Percentiles rank a stretch among this genome's conserved stretches.
These are phyloP conservation scores for Exophiala spinifera DNA, from an alignment of 2,329 filamentous ascomycete species.

Conservation along the genomic window DNA sequence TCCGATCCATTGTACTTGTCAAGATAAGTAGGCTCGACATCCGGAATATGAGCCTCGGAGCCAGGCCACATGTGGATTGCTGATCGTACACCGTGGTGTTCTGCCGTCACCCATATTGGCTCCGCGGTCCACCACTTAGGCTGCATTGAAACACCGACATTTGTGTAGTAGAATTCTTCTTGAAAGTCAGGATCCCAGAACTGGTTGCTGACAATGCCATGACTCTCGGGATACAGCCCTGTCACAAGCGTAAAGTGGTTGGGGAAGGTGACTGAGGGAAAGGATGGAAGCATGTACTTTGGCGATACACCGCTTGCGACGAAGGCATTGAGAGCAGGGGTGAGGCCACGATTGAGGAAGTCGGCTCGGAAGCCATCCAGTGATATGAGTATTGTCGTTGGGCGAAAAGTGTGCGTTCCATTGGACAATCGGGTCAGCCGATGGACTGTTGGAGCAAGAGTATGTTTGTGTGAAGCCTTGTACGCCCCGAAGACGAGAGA, in stretches of 20 bases:
- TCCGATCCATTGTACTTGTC: slow-evolving; percentile 84
- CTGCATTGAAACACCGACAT: slow-evolving; percentile 61
- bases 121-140: slow-evolving; percentile 94
- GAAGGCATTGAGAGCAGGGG: slow-evolving; percentile 75
- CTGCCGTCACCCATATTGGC: slow-evolving; percentile 90
- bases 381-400: slow-evolving; percentile 90
- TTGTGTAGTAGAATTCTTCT: slow-evolving; percentile 75
- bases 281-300: slow-evolving; percentile 87
- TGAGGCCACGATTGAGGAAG: slow-evolving; percentile 79
- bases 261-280: slow-evolving; percentile 94
- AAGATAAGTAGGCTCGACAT: slow-evolving; percentile 72
- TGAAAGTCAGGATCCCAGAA: slow-evolving; percentile 82
- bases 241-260: slow-evolving; percentile 94
- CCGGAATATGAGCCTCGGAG: slow-evolving; percentile 78
- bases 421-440: slow-evolving; percentile 56
- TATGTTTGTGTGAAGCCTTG: slow-evolving; percentile 46
- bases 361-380: slow-evolving; percentile 95
- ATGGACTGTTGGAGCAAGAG: slow-evolving; percentile 25
- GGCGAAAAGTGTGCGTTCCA: slow-evolving; percentile 82
- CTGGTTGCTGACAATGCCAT: slow-evolving; percentile 88
- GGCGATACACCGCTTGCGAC: slow-evolving; percentile 82
- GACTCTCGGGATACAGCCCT: slow-evolving; percentile 85
- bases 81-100: slow-evolving; percentile 71
- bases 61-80: slow-evolving; percentile 99
- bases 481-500: slow-evolving; percentile 57